Evolutionary conservation across 2,329 filamentous ascomycete genomes (phyloP).

Genomic region (Colletotrichum sp.): DNA sequence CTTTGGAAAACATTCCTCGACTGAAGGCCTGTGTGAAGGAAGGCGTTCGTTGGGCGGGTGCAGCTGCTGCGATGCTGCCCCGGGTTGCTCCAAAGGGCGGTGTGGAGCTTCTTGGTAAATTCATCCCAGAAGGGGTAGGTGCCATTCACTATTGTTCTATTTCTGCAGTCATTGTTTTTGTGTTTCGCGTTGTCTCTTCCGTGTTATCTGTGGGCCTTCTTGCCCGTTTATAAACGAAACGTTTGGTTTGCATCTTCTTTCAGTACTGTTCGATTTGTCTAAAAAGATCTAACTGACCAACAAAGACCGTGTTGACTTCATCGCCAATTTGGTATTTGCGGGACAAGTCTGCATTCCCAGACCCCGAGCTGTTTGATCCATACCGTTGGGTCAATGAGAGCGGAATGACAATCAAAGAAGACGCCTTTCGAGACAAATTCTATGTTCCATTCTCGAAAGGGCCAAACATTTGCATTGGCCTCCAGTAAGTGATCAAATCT

Average conservation of each 20-base stretch:
- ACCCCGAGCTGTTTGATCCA: conserved; percentile 27
- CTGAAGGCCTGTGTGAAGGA: conserved; percentile 30
- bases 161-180: not conserved
- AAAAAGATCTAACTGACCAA: not conserved
- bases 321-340: conserved; percentile 33
- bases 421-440: conserved; percentile 27
- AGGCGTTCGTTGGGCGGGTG: conserved; percentile 30
- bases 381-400: conserved; percentile 27
- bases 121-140: conserved; percentile 27
- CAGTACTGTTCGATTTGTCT: not conserved
- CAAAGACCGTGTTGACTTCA: conserved; percentile 29
- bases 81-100: conserved; percentile 27
- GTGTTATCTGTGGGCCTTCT: not conserved
- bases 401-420: not conserved
- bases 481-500: conserved; percentile 25
- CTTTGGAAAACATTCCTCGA: conserved; percentile 25
- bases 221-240: not conserved
- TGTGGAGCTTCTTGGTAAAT: conserved; percentile 24
- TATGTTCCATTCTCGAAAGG: conserved; percentile 34
- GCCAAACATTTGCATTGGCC: conserved; percentile 29
- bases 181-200: rapidly evolving
- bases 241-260: not conserved
- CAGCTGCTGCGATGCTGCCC: conserved; percentile 30
- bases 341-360: conserved; percentile 29
- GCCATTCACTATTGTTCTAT: not conserved